phyloP scores from a whole-genome alignment of 352 stramenopile genomes.

The Phytophthora capsici region DNA sequence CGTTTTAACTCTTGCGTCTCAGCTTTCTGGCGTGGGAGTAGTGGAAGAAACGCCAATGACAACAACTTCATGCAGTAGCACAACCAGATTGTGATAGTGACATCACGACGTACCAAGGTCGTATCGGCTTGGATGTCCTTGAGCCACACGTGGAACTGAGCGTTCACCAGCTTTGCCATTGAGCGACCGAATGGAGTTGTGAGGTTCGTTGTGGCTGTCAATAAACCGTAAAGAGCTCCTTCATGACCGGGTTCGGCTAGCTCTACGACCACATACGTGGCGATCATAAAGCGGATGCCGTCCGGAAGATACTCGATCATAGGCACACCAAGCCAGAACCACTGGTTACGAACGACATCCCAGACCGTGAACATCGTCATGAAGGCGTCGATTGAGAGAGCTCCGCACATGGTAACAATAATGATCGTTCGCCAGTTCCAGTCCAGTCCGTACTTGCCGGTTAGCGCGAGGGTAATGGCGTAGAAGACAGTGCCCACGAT shows the following conservation, averaged over 20 bases:
- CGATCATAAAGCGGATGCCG: constrained; percentile 61
- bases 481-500: constrained; percentile 53
- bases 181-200: constrained; percentile 47
- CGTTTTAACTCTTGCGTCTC: constrained; percentile 51
- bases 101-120: constrained; percentile 50
- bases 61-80: constrained; percentile 61
- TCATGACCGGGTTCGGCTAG: constrained; percentile 53
- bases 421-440: constrained; percentile 62
- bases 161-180: constrained; percentile 56
- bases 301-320: constrained; percentile 55
- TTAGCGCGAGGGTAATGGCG: constrained; percentile 42
- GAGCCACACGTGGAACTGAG: constrained; percentile 51
- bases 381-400: constrained; percentile 44
- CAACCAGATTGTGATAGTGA: constrained; percentile 62
- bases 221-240: constrained; percentile 54
- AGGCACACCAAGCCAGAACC: constrained; percentile 64
- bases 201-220: constrained; percentile 59
- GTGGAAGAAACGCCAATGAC: constrained; percentile 48
- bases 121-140: constrained; percentile 54
- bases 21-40: constrained; percentile 52
- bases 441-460: constrained; percentile 45
- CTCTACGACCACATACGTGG: constrained; percentile 63
- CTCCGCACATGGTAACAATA: constrained; percentile 41
- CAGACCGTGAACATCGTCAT: constrained; percentile 59
- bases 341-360: constrained; percentile 57